Base-by-base conservation (phyloP, 176 grass and related monocot genomes). In the Typha latifolia region DNA sequence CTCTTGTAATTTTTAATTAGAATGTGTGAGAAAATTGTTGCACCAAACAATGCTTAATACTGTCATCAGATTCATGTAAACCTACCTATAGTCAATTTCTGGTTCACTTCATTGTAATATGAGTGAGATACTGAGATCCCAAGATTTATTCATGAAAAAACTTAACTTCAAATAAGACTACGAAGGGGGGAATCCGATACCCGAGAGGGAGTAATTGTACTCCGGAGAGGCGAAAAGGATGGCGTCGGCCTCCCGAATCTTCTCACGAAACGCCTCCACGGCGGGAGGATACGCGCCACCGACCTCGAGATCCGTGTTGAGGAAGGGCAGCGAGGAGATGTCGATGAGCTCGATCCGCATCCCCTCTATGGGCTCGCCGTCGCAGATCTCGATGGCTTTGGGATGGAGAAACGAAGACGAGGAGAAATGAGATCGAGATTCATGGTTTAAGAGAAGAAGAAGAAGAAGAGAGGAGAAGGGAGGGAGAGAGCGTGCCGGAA, bases 301-400 rank as follows among this genome's bases (percentile, higher is more conserved):
- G 21, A 80, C 55, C 79, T 90, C 87, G 72, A 96, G 91, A 74
- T 96, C 87, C 62, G 77, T 85, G 82, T 96, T 96, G 73, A 96
- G 26, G 24, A 96, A 47, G 47, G 91, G 91, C 19, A 96, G 81
- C 32, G 31, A 49, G 47, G 79, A 73, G 71, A 96, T 87, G 66
- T 90, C 87, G 3, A 96, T 47, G 55, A 66, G 72, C 2, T 96
- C 81, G 20, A 96, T 49, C 69, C 81, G 68, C 76, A 96, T 37
- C 3, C 79, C 91, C n/a, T 73, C 53, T 72, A 96, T 76, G 23
- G 87, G 90, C 31, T 32, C 31, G 14, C 83, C 79, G 24, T 90
- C 71, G 73, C 87, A 87, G 70, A 87, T 71, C 73, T 85, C 84
- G 72, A 81, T 73, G 24, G 84, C 91, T 96, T 66, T 20, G 4